Conservation (phyloP, 345 rosid genomes). For the Dimocarpus longan region DNA sequence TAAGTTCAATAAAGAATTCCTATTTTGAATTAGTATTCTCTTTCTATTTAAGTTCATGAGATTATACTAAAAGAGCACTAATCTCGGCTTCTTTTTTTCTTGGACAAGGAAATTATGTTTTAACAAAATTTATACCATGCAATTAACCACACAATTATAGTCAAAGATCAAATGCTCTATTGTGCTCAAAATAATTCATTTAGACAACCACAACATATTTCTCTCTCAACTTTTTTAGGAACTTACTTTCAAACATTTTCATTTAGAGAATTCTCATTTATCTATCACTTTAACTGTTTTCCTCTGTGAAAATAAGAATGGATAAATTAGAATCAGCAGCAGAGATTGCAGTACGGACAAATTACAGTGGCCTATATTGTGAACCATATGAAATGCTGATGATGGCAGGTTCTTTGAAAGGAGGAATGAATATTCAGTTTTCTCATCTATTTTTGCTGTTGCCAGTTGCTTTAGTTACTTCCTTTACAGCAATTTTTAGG, state of each 20-base stretch:
- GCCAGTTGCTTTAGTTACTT: slow-evolving; percentile 32
- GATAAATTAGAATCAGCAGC: not conserved
- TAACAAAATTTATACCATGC: not conserved
- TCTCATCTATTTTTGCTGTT: slow-evolving; percentile 30
- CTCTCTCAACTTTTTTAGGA: not conserved
- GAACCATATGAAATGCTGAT: not conserved
- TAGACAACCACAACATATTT: not conserved
- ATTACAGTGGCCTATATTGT: not conserved
- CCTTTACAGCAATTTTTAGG: slow-evolving; percentile 27
- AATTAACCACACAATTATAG: not conserved
- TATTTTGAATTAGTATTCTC: not conserved
- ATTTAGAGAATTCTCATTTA: not conserved
- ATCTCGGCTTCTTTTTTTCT: slow-evolving; percentile 16
- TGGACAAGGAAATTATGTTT: not conserved
- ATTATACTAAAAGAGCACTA: not conserved
- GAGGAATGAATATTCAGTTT: not conserved
- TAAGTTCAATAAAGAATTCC: too few relatives aligned
- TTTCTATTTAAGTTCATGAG: not conserved
- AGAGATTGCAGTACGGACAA: not conserved
- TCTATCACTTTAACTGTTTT: not conserved
- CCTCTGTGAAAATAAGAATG: too few relatives aligned
- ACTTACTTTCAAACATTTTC: not conserved
- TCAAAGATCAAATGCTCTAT: not conserved
- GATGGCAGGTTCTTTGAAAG: slow-evolving; percentile 3
- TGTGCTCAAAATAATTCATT: not conserved